These are phyloP conservation scores for Hyaloraphidium curvatum DNA, from an alignment of 192 early-diverging fungal genomes.

Conservation along the genomic window DNA sequence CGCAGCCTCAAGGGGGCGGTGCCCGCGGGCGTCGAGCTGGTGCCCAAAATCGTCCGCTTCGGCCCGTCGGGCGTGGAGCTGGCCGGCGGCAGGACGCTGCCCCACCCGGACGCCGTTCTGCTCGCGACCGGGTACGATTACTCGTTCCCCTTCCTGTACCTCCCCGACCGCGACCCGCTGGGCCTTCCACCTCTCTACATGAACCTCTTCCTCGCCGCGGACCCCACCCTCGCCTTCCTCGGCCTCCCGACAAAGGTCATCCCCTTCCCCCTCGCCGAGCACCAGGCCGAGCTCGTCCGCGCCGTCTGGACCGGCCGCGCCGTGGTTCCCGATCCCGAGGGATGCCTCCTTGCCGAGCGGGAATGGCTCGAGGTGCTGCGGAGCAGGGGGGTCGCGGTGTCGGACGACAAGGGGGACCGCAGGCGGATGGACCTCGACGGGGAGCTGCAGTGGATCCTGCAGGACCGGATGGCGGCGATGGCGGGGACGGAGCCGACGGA, in stretches of 20 bases:
- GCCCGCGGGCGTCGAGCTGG: slow-evolving; percentile 4
- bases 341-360: too few relatives aligned
- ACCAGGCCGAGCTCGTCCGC: slow-evolving; percentile 25
- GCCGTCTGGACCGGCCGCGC: slow-evolving; percentile 15
- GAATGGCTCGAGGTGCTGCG: too few relatives aligned
- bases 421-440: too few relatives aligned
- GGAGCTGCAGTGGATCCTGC: too few relatives aligned
- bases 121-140: slow-evolving; percentile 45
- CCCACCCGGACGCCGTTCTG: slow-evolving; percentile 25
- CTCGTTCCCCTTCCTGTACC: slow-evolving; percentile 29
- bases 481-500: too few relatives aligned
- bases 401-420: too few relatives aligned
- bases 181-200: slow-evolving; percentile 17
- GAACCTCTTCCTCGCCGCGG: slow-evolving; percentile 19
- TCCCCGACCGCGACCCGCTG: neutral
- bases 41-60: neutral
- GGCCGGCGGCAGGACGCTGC: slow-evolving; percentile 11
- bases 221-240: slow-evolving; percentile 32
- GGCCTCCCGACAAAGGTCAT: slow-evolving; percentile 29
- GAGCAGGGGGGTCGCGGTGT: too few relatives aligned
- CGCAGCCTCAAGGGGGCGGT: neutral
- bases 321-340: slow-evolving; percentile 6
- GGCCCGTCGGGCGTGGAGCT: slow-evolving; percentile 9
- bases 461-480: too few relatives aligned
- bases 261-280: slow-evolving; percentile 37